Evolutionary conservation across 75 land plant genomes (phyloP), one percentile per base, ranked within the genome.

Genomic region (Pseudotsuga menziesii): DNA sequence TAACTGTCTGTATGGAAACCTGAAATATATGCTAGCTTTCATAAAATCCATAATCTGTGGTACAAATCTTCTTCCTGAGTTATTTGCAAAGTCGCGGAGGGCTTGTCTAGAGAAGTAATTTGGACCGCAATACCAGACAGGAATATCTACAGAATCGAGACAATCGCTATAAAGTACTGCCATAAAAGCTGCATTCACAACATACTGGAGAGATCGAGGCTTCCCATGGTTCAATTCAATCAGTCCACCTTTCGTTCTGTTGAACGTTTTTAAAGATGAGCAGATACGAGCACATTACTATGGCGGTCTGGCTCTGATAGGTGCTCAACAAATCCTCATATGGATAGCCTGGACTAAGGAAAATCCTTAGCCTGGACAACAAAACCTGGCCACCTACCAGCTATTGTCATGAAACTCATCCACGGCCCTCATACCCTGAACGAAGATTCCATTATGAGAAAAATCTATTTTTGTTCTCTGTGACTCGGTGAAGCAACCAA

Each of bases 321-420:
- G 74, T 78, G 39, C 52, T 58, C 44, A 96, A 80, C 73, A 83
- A 82, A 22, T 88, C 89, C 81, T 96, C 98, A 58, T 91, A 93
- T 48, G 98, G 98, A 75, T 93, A 96, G 14, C 94, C 94, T 0
- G 98, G 98, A 72, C 76, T 87, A 79, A 91, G 80, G 81, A 96
- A 80, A n/a, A 96, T 61, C 78, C 92, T 78, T 26, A 90, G 25
- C 75, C 98, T 87, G 5, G 97, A 88, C 73, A 93, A 79, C 72
- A 96, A 77, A 60, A 86, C 73, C 87, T 85, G 81, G n/a, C n/a
- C n/a, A n/a, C n/a, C n/a, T n/a, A n/a, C n/a, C n/a, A n/a, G n/a
- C n/a, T n/a, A n/a, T n/a, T n/a, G n/a, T n/a, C n/a, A n/a, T n/a
- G n/a, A n/a, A n/a, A n/a, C n/a, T n/a, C n/a, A n/a, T n/a, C n/a